phyloP scores from a whole-genome alignment of 768 basidiomycete species.

The Trametes elegans region DNA sequence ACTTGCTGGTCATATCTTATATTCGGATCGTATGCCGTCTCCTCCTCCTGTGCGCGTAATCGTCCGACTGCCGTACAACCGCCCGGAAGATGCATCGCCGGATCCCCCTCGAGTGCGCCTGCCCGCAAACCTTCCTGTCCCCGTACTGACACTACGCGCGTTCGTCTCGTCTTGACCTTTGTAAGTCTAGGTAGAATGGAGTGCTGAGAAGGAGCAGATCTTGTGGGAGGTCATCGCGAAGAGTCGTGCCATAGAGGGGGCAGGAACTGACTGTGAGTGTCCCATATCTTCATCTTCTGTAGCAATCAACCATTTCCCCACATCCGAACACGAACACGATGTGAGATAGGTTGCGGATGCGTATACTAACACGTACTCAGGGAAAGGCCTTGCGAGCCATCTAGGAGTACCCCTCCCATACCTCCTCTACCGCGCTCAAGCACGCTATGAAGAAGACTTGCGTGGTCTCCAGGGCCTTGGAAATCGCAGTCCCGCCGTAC shows the following conservation, averaged over 20 bases:
- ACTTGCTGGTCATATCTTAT: too few relatives aligned
- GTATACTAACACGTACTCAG: slow-evolving; percentile 34
- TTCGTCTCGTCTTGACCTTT: background rate
- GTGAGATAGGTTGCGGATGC: background rate
- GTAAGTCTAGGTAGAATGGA: slow-evolving; percentile 74
- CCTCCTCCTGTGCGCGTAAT: slow-evolving; percentile 53
- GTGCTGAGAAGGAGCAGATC: slow-evolving; percentile 75
- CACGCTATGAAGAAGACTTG: slow-evolving; percentile 82
- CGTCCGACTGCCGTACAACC: slow-evolving; percentile 74
- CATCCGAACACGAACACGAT: background rate
- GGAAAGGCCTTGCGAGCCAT: slow-evolving; percentile 81
- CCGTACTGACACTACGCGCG: background rate
- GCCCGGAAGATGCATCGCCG: slow-evolving; percentile 64
- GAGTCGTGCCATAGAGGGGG: slow-evolving; percentile 68
- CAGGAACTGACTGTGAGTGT: slow-evolving; percentile 75
- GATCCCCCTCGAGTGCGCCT: slow-evolving; percentile 67
- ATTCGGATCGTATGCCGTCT: too few relatives aligned
- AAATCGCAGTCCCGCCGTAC: slow-evolving; percentile 50
- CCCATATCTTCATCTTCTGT: background rate
- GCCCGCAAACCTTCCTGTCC: background rate
- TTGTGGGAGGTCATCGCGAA: slow-evolving; percentile 86
- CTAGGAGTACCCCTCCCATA: slow-evolving; percentile 82
- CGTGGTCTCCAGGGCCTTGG: slow-evolving; percentile 63
- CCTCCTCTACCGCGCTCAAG: slow-evolving; percentile 79
- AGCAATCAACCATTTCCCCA: too few relatives aligned